A percentile compares a stretch with the other conserved stretches of the same genome.
Conservation (phyloP, 176 grass and related monocot genomes). For the Carex littledalei region DNA sequence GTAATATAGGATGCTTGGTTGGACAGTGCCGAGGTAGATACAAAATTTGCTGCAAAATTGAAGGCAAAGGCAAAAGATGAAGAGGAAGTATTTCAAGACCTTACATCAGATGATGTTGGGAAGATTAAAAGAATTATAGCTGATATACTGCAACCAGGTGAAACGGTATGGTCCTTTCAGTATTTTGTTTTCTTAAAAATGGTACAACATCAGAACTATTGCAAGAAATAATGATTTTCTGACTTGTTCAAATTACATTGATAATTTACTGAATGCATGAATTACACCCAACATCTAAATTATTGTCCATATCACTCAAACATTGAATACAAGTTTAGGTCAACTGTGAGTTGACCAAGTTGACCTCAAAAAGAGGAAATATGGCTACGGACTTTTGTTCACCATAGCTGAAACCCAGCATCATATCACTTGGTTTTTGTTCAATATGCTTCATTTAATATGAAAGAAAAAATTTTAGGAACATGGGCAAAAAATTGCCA, state of each 20-base stretch:
- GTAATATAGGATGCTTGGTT: constrained; percentile 85
- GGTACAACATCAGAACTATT: not conserved
- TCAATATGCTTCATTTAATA: not conserved
- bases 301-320: not conserved
- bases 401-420: not conserved
- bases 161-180: constrained; percentile 54
- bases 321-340: not conserved
- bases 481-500: not conserved
- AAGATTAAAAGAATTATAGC: constrained; percentile 85
- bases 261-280: not conserved
- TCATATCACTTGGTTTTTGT: not conserved
- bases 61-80: constrained; percentile 37
- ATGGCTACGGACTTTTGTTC: too few relatives aligned
- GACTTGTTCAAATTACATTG: not conserved
- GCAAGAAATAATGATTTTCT: not conserved
- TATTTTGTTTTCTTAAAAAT: constrained; percentile 5
- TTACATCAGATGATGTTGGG: constrained; percentile 82
- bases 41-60: constrained; percentile 33
- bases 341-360: not conserved
- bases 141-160: constrained; percentile 66
- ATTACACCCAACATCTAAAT: not conserved
- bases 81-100: constrained; percentile 68
- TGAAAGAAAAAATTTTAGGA: not conserved
- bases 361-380: too few relatives aligned
- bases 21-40: constrained; percentile 67